Conservation (phyloP, 306 rosid genomes). For the Fagus sylvatica region DNA sequence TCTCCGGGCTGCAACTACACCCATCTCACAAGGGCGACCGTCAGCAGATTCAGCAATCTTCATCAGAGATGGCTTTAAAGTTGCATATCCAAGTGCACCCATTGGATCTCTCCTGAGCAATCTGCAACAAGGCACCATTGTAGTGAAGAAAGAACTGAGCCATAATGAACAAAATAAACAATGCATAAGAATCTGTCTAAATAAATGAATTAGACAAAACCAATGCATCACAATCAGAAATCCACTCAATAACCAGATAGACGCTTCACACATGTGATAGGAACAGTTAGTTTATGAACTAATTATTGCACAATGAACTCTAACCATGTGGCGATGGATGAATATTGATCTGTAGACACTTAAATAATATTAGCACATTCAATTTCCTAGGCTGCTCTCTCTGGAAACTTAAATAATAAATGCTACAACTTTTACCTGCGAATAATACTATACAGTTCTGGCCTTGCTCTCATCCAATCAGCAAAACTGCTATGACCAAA, state of each 20-base stretch:
- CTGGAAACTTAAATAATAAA: neutral
- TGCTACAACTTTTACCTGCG: slow-evolving; percentile 61
- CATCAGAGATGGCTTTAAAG: slow-evolving; percentile 61
- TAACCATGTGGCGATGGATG: neutral
- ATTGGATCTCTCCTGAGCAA: slow-evolving; percentile 87
- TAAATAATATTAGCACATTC: neutral
- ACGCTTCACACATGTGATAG: neutral
- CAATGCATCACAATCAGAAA: slow-evolving; percentile 7
- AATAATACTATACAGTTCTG: slow-evolving; percentile 85
- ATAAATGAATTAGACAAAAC: neutral
- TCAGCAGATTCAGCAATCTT: slow-evolving; percentile 72
- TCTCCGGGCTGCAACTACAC: slow-evolving; percentile 84
- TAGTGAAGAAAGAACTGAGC: slow-evolving; percentile 9
- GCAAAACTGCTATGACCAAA: slow-evolving; percentile 53
- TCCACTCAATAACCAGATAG: neutral
- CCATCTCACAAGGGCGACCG: slow-evolving; percentile 83
- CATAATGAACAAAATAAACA: slow-evolving; percentile 8
- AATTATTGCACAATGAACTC: neutral
- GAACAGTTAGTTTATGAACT: neutral
- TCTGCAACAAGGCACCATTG: slow-evolving; percentile 45
- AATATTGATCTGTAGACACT: neutral
- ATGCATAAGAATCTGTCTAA: slow-evolving; percentile 5
- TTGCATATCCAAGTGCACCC: slow-evolving; percentile 94
- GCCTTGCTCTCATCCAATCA: slow-evolving; percentile 93
- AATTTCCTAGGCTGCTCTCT: neutral